phyloP scores from a whole-genome alignment of 768 basidiomycete species.

The Termitomyces sp. region DNA sequence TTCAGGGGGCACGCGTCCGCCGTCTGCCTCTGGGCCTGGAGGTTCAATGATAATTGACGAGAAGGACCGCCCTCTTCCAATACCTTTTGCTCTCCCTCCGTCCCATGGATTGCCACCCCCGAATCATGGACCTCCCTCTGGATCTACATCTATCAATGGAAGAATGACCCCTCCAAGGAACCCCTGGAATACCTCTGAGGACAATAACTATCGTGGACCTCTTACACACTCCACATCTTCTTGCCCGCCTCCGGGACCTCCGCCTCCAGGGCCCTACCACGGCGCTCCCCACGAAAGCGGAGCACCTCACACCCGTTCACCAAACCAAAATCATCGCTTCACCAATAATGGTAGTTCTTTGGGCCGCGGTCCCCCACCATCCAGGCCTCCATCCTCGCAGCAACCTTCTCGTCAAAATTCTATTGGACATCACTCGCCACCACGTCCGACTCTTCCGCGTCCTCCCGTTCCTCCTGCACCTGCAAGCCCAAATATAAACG shows the following conservation, averaged over 20 bases:
- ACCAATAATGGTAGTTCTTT: slow-evolving; percentile 16
- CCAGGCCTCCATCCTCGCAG: slow-evolving; percentile 10
- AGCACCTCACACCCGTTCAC: slow-evolving; percentile 26
- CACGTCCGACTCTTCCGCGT: slow-evolving; percentile 19
- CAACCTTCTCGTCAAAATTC: slow-evolving; percentile 22
- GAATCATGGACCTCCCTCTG: slow-evolving; percentile 14
- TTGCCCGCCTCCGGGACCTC: slow-evolving; percentile 17
- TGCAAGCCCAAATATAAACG: slow-evolving; percentile 16
- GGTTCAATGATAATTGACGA: slow-evolving; percentile 33
- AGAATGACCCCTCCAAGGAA: slow-evolving; percentile 26
- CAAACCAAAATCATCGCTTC: slow-evolving; percentile 37
- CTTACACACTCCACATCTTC: slow-evolving; percentile 18
- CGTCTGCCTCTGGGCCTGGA: slow-evolving; percentile 11
- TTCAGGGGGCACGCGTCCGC: slow-evolving; percentile 19
- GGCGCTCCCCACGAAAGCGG: slow-evolving; percentile 13
- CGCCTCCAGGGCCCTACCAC: slow-evolving; percentile 20
- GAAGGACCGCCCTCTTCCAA: slow-evolving; percentile 46
- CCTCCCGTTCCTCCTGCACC: slow-evolving; percentile 22
- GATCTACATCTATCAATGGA: slow-evolving; percentile 14
- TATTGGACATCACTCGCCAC: slow-evolving; percentile 27
- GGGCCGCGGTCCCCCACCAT: slow-evolving; percentile 17
- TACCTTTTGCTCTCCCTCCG: slow-evolving; percentile 45
- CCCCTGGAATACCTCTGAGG: slow-evolving; percentile 26
- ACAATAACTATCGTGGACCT: slow-evolving; percentile 24
- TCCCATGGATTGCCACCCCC: slow-evolving; percentile 12